phyloP scores from a whole-genome alignment of 106 monocot species.

The Dioscorea alata region DNA sequence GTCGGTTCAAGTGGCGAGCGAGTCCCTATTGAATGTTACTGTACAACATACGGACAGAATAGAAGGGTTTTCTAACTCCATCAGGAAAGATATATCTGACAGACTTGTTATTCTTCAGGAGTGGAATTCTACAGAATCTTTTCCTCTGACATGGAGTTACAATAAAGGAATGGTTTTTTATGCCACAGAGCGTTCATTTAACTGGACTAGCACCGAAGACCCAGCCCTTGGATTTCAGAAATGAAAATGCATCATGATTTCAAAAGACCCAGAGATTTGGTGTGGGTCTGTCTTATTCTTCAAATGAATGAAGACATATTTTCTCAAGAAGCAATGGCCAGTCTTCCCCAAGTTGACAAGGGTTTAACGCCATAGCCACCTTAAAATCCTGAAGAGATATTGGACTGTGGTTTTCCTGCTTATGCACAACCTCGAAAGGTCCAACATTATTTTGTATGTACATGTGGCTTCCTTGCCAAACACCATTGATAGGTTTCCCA shows the following conservation, averaged over 20 bases:
- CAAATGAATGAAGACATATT: conserved; percentile 41
- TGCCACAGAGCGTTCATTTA: neutral
- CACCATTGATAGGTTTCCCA: conserved; percentile 48
- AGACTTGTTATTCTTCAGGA: no score
- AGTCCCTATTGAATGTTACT: conserved; percentile 3
- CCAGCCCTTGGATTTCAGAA: neutral
- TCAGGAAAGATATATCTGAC: no score
- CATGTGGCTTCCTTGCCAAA: conserved; percentile 37
- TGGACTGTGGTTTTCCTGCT: conserved; percentile 8
- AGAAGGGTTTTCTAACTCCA: neutral
- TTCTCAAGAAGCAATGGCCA: conserved; percentile 63
- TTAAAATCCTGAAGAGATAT: conserved; percentile 56
- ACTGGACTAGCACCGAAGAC: neutral
- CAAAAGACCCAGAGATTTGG: conserved; percentile 1
- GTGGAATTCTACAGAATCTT: no score
- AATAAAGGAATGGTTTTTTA: no score
- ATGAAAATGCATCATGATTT: conserved; percentile 1
- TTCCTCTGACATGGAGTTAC: no score
- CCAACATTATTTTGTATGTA: conserved; percentile 30
- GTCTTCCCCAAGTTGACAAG: conserved; percentile 57
- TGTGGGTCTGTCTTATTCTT: conserved; percentile 32
- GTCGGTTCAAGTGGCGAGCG: conserved; percentile 11
- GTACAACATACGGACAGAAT: conserved; percentile 8
- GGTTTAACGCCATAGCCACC: conserved; percentile 66
- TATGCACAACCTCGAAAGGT: conserved; percentile 19